These are phyloP conservation scores for Rhodotorula sp. DNA, from an alignment of 1,284 basidiomycete species.

Conservation along the genomic window DNA sequence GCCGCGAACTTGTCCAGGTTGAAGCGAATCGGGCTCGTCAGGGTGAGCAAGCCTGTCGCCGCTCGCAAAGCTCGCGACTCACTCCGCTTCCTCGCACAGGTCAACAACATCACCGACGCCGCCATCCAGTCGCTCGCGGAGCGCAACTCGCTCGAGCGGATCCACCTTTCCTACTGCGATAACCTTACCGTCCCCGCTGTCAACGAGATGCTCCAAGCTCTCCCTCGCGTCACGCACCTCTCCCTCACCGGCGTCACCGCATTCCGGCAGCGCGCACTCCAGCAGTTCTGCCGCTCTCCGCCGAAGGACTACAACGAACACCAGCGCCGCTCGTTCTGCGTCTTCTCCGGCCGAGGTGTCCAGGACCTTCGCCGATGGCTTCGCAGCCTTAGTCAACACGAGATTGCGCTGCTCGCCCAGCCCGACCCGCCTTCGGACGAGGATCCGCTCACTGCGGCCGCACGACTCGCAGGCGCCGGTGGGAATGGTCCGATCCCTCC, in stretches of 20 bases:
- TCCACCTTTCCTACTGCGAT: conserved; percentile 97
- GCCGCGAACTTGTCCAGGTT: conserved; percentile 80
- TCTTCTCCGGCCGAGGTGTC: conserved; percentile 92
- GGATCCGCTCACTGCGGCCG: background rate
- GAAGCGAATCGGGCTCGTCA: conserved; percentile 89
- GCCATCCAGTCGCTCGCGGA: conserved; percentile 81
- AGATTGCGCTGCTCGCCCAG: conserved; percentile 10
- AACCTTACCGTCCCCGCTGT: conserved; percentile 89
- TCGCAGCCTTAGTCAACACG: conserved; percentile 10
- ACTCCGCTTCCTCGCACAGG: conserved; percentile 53
- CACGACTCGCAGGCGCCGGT: background rate
- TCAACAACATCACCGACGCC: conserved; percentile 87
- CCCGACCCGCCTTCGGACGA: conserved; percentile 24
- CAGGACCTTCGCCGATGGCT: conserved; percentile 76
- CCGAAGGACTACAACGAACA: conserved; percentile 87
- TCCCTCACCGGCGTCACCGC: conserved; percentile 94
- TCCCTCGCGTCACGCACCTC: conserved; percentile 87
- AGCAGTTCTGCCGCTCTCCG: conserved; percentile 83
- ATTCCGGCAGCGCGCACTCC: conserved; percentile 80
- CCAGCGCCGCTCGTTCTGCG: conserved; percentile 92
- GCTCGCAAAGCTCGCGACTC: background rate
- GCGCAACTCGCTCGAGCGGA: conserved; percentile 75
- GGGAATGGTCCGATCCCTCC: background rate
- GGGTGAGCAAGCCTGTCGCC: conserved; percentile 56
- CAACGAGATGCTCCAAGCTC: conserved; percentile 81